Base-by-base conservation (phyloP, 805 yeast species). In the Jamesozyma hellenica region DNA sequence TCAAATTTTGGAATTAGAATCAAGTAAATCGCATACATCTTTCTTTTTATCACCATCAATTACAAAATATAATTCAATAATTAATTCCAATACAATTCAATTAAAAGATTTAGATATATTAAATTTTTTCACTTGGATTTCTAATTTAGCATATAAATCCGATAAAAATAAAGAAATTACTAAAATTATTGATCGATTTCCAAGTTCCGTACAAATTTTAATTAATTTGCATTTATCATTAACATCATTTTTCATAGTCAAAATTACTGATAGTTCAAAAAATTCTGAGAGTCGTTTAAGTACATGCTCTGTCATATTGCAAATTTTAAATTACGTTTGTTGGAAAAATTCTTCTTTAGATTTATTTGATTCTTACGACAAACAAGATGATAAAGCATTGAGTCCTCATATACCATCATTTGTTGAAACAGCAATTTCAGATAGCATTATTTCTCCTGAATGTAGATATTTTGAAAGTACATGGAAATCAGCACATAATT, bases 401-500 rank as follows among this genome's bases (percentile, higher is more conserved):
- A 65, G 72, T 2, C 70, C 77, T 7, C 71, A 66, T 46, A 71
- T 88, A 15, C 96, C 96, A 4, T 82, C 95, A 1, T 80, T 87
- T 55, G 68, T 90, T 40, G 97, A 90, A 58, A 69, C 87, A 3
- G 84, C 92, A 12, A 65, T 88, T 28, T 67, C 74, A 0, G 75
- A 82, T 48, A 85, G 87, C 1, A 71, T 88, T 14, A 65, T 84
- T 26, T 70, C 90, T 1, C 95, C 96, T 0, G 92, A 83, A 52
- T 76, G 90, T 26, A 70, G 97, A 42, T 58, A 67, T 14, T 85
- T 74, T 54, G 72, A 81, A 8, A 67, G 67, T 34, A 65, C 78
- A 8, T 90, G 96, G 97, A 60, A 72, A 3, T 79, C 88, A 0
- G 55, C 63, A 2, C 67, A 79, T 14, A 50, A 58, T 7, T 38